Base-by-base conservation (phyloP, 768 basidiomycete species). In the Kwoniella dejecticola region DNA sequence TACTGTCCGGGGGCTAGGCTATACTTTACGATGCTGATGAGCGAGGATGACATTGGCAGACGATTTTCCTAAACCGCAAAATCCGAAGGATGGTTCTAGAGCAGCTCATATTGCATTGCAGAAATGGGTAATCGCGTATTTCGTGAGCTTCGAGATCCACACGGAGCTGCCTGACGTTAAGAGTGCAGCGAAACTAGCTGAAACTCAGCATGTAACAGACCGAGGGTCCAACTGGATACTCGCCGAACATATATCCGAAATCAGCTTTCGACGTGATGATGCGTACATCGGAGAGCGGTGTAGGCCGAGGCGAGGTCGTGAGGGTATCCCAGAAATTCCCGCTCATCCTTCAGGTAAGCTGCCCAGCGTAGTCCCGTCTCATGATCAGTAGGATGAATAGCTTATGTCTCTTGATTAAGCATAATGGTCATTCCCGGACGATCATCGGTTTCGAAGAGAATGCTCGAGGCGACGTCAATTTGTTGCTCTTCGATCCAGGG, bases 351-450 rank as follows among this genome's bases (percentile, higher is more conserved):
- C 80, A 81, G 67, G 79, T 79, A 33, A 52, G 76, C 49, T 60
- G 23, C 11, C 23, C 21, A 45, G 17, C 36, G 2, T 17, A 26
- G 17, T 4, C 47, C 4, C 46, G 33, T 1, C 13, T 0, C n/a
- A 5, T n/a, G 41, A 23, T 21, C 19, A 19, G 17, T 8, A 41
- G 4, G 48, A 24, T 7, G 1, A 24, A 36, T 36, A 36, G 15
- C n/a, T 23, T 52, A n/a, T 26, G n/a, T 42, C 41, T 11, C 41
- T 7, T 31, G 19, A 19, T 8, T n/a, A 88, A 95, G 81, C 86
- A 90, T 70, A 76, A 83, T 6, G 90, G 91, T 0, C 92, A 96
- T 79, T 96, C 92, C n/a, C 80, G 89, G 24, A 88, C 88, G 3
- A 85, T 96, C 12, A 83, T 96, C 2, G 92, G 92, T 1, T 93